A percentile compares a stretch with the other conserved stretches of the same genome.
phyloP scores from a whole-genome alignment of 2,329 filamentous ascomycete species.

The Apiospora rasikravindrae region DNA sequence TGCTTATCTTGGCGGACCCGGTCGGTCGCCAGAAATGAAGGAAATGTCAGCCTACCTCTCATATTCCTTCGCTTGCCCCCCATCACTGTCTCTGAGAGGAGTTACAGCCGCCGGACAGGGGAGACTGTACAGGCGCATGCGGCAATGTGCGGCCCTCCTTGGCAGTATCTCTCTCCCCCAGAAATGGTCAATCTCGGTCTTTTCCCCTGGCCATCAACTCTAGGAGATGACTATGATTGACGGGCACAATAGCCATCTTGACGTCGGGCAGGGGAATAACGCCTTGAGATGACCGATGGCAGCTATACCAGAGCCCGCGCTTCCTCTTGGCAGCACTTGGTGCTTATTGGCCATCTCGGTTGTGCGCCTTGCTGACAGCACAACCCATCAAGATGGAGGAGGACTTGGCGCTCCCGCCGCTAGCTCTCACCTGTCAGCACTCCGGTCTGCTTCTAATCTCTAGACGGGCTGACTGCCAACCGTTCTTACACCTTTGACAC shows the following conservation, averaged over 20 bases:
- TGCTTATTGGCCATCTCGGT: not conserved
- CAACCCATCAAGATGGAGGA: not conserved
- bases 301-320: not conserved
- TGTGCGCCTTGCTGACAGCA: not conserved
- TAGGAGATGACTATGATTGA: not conserved
- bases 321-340: not conserved
- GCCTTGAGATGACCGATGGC: not conserved
- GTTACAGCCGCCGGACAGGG: too few relatives aligned
- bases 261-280: not conserved
- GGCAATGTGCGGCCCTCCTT: not conserved
- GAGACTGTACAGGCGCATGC: not conserved
- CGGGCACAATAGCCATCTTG: not conserved
- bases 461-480: not conserved
- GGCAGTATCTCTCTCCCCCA: not conserved
- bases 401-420: not conserved
- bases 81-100: too few relatives aligned
- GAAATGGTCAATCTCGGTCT: not conserved
- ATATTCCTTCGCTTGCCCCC: too few relatives aligned
- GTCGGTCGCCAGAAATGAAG: too few relatives aligned
- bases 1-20: too few relatives aligned
- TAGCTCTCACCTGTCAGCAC: not conserved
- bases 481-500: not conserved
- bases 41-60: too few relatives aligned
- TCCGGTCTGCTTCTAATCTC: not conserved
- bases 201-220: not conserved